Base-by-base conservation (phyloP, 2,329 filamentous ascomycete species). In the Xylaria arbuscula region DNA sequence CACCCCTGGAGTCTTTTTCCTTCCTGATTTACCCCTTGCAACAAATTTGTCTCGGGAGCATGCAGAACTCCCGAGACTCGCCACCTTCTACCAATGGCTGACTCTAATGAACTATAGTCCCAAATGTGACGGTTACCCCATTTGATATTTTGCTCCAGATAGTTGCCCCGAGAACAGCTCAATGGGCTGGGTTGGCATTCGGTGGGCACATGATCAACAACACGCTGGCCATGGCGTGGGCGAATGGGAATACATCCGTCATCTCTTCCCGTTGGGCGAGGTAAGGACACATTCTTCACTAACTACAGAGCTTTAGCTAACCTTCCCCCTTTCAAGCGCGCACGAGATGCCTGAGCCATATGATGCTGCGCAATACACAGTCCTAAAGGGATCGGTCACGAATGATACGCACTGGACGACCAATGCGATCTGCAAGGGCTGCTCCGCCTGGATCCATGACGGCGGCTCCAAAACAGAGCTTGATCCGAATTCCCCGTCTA, bases 191-290 rank as follows among this genome's bases (percentile, higher is more conserved):
- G 1, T 74, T 85, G 34, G 81, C 83, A 10, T 85, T 83, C 81
- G 83, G 83, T 32, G 83, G 83, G 3, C 80, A 80, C 54, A 85
- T 85, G 84, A 81, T 81, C 0, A 83, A 83, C 73, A 83, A 83
- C 68, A 83, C 84, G 1, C 74, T 86, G 1, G 79, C 82, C 5
- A 75, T 86, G 42, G 80, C 77, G 3, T 85, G 83, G 83, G 73
- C 78, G 22, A 84, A 84, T 71, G 82, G 80, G 17, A 79, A 78
- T 22, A 79, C 75, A 38, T 81, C 81, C 11, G 79, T 83, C 3
- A 76, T 83, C n/a, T 83, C 82, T 34, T 72, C 72, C 51, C 73
- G 76, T 9, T 76, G 75, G 69, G 76, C 76, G 40, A 45, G 32
- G 76, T 77, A 59, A 74, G 74, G 62, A 15, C 40, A 11, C 48